Evolutionary conservation across 139 green algal species (phyloP), one percentile per base, ranked within the genome.

Genomic region (Prasinococcaceae sp.): DNA sequence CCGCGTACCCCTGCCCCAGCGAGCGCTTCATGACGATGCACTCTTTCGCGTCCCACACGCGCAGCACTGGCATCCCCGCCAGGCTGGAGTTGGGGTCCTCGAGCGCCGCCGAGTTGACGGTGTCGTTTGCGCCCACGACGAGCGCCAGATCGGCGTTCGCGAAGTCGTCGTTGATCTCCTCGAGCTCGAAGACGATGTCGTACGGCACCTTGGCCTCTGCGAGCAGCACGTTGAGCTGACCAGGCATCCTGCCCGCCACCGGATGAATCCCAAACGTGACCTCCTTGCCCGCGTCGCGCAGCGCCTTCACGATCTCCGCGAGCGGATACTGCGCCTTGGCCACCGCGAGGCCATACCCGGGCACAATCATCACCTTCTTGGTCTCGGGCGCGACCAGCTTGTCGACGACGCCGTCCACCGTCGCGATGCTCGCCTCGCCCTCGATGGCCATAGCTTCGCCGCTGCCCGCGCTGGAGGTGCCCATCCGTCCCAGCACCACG

Each of bases 161-260:
- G 22, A 93, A 79, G 32, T 89, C 62, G 36, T 50, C 41, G 46
- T 82, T 83, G 8, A 79, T 49, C 38, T 70, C 55, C 50, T 84
- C 77, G 52, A 79, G 77, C 37, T 68, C 61, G 16, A 69, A 60
- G 24, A 77, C 68, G 9, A 75, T 60, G 47, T 86, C 79, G 43
- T 86, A 84, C 0, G 71, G 69, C 54, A 90, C 80, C 3, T 77
- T 77, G 9, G 84, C 84, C 72, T 94, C 84, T 0, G 84, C 84
- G 37, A 94, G 75, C 67, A 94, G 83, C 62, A 94, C 84, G 66
- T 94, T 94, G 33, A 94, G 76, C 72, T 94, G 84, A n/a, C 82
- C 82, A 2, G 83, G 83, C 82, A 93, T 84, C 54, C 83, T 74
- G 6, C 82, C 83, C 0, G 83, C 82, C 28, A 92, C 82, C 2